These are phyloP conservation scores for Saccharomycopsis amapae DNA, from an alignment of 805 yeast species.

Conservation along the genomic window DNA sequence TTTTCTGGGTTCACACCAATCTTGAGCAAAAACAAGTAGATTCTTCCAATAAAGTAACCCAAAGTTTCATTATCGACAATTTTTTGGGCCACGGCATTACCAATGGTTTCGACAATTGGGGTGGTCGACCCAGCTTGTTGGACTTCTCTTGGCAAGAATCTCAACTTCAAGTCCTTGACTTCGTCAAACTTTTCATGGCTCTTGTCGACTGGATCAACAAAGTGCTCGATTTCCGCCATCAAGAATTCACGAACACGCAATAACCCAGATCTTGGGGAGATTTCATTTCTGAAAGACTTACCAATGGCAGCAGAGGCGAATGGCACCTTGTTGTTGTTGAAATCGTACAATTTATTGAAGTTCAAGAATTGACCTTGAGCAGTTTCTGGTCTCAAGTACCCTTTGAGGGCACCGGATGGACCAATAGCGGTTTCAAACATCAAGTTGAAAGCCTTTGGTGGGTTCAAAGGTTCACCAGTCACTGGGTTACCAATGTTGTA, in stretches of 20 bases:
- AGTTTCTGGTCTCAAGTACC: constrained; percentile 96
- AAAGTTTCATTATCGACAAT: constrained; percentile 95
- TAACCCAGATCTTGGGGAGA: constrained; percentile 96
- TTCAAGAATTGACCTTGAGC: constrained; percentile 99
- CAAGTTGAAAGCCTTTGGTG: constrained; percentile 91
- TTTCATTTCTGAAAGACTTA: constrained; percentile 97
- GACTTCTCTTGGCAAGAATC: constrained; percentile 77
- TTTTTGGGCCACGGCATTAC: constrained; percentile 82
- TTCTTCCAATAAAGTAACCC: constrained; percentile 95
- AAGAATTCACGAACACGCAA: constrained; percentile 96
- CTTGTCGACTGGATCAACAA: constrained; percentile 89
- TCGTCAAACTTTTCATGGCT: constrained; percentile 72
- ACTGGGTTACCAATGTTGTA: constrained; percentile 87
- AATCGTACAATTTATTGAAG: constrained; percentile 87
- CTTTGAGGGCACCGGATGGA: constrained; percentile 94
- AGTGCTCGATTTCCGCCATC: constrained; percentile 99
- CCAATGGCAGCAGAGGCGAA: constrained; percentile 99
- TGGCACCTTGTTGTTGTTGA: constrained; percentile 95
- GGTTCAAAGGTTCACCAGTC: constrained; percentile 77
- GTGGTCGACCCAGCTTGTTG: constrained; percentile 82
- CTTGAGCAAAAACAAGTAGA: constrained; percentile 71
- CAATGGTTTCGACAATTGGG: constrained; percentile 58
- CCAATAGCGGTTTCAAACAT: constrained; percentile 99
- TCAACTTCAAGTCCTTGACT: constrained; percentile 63
- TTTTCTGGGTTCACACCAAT: constrained; percentile 84